phyloP scores from a whole-genome alignment of 2,329 filamentous ascomycete genomes.

The Didymella lethalis region DNA sequence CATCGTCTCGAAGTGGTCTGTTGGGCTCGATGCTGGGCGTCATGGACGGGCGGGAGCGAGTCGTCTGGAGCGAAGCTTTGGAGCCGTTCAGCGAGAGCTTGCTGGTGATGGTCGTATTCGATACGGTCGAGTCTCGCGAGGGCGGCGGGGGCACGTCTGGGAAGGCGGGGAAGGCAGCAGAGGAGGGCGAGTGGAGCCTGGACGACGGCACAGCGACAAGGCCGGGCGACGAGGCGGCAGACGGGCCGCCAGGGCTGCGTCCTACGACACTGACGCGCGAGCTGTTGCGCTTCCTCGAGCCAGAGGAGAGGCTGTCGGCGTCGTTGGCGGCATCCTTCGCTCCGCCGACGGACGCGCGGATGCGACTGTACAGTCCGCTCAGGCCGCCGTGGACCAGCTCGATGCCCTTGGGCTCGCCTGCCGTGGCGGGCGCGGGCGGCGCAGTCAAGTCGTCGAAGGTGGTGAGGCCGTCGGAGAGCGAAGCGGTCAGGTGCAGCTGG shows the following conservation, averaged over 20 bases:
- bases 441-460: slow-evolving; percentile 93
- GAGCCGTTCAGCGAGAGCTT: slow-evolving; percentile 46
- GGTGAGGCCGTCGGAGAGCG: slow-evolving; percentile 81
- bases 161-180: slow-evolving; percentile 47
- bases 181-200: slow-evolving; percentile 51
- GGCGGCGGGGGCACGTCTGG: slow-evolving; percentile 43
- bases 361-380: slow-evolving; percentile 85
- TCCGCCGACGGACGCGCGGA: slow-evolving; percentile 82
- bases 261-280: slow-evolving; percentile 21
- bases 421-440: slow-evolving; percentile 66
- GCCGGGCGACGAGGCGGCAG: slow-evolving; percentile 46
- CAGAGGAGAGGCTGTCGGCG: slow-evolving; percentile 24
- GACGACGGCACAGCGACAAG: slow-evolving; percentile 48
- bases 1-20: slow-evolving; percentile 34
- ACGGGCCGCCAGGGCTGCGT: slow-evolving; percentile 38
- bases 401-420: slow-evolving; percentile 72
- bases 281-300: slow-evolving; percentile 1
- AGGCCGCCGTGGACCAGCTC: slow-evolving; percentile 85
- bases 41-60: slow-evolving; percentile 43
- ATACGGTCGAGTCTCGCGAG: slow-evolving; percentile 47
- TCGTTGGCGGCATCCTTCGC: slow-evolving; percentile 60
- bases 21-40: slow-evolving; percentile 32
- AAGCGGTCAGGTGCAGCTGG: slow-evolving; percentile 88
- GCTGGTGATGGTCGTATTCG: slow-evolving; percentile 38
- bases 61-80: slow-evolving; percentile 37